Evolutionary conservation across 495 filamentous ascomycete genomes (phyloP).

Genomic region (Aspergillus bridgeri): DNA sequence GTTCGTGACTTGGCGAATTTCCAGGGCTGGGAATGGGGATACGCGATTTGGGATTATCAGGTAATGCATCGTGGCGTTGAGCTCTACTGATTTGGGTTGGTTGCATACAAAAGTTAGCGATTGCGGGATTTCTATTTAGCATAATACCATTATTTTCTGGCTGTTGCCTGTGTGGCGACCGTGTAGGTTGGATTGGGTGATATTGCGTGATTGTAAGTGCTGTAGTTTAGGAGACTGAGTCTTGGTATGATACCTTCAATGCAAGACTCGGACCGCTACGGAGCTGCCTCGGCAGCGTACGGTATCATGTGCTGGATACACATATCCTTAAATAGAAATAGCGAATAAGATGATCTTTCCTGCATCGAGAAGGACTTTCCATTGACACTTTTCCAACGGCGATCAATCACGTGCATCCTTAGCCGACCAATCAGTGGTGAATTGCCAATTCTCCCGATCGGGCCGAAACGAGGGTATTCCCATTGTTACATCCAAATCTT

Average conservation of each 20-base stretch:
- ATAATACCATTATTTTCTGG: neutral
- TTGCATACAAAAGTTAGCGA: neutral
- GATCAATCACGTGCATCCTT: neutral
- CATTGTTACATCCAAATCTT: neutral
- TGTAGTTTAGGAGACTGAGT: neutral
- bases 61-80: neutral
- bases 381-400: neutral
- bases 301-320: no score
- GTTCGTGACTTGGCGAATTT: neutral
- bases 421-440: neutral
- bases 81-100: neutral
- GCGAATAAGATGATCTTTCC: no score
- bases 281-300: no score
- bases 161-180: neutral
- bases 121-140: neutral
- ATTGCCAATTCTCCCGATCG: neutral
- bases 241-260: neutral
- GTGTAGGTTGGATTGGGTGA: neutral
- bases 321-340: no score
- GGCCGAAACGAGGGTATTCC: neutral
- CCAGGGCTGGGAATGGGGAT: slow-evolving; percentile 12
- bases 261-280: no score
- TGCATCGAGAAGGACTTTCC: neutral
- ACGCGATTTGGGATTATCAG: slow-evolving; percentile 7
- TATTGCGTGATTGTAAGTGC: neutral